Percentiles rank a stretch among this genome's conserved stretches.
Evolutionary conservation across 2,329 filamentous ascomycete genomes (phyloP).

Genomic region (Colletotrichum sp.): DNA sequence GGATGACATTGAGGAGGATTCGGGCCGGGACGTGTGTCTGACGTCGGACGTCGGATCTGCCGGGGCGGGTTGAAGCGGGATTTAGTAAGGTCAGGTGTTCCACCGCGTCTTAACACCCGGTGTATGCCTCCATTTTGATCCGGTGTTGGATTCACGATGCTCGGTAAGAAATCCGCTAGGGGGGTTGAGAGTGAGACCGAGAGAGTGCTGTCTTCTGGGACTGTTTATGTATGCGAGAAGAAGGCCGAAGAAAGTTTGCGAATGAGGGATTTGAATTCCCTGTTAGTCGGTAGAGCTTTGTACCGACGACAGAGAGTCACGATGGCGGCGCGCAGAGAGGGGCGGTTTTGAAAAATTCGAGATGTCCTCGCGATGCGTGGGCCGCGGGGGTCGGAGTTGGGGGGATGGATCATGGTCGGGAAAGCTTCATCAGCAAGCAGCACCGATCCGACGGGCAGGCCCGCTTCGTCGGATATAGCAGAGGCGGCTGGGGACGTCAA

Average conservation of each 20-base stretch:
- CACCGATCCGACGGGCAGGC: neutral
- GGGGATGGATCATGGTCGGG: neutral
- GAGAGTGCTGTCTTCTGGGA: neutral
- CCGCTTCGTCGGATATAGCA: slow-evolving; percentile 9
- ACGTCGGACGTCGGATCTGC: slow-evolving; percentile 11
- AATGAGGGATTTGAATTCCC: neutral
- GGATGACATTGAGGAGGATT: neutral
- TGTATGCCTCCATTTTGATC: neutral
- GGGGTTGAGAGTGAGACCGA: neutral
- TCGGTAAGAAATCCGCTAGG: neutral
- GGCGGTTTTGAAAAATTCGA: neutral
- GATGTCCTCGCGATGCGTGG: neutral
- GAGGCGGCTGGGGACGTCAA: neutral
- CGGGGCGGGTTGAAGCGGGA: neutral
- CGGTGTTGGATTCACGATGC: slow-evolving; percentile 1
- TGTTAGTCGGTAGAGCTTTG: neutral
- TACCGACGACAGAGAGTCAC: neutral
- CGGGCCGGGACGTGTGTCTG: slow-evolving; percentile 3
- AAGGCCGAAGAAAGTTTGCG: neutral
- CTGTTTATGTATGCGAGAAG: neutral
- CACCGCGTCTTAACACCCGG: neutral
- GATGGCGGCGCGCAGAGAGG: neutral
- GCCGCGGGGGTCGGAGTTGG: neutral
- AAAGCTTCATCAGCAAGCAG: neutral
- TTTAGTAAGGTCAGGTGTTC: slow-evolving; percentile 5